Percentiles rank a stretch among this genome's conserved stretches.
Evolutionary conservation across 306 rosid genomes (phyloP).

Genomic region (Lathyrus oleraceus): DNA sequence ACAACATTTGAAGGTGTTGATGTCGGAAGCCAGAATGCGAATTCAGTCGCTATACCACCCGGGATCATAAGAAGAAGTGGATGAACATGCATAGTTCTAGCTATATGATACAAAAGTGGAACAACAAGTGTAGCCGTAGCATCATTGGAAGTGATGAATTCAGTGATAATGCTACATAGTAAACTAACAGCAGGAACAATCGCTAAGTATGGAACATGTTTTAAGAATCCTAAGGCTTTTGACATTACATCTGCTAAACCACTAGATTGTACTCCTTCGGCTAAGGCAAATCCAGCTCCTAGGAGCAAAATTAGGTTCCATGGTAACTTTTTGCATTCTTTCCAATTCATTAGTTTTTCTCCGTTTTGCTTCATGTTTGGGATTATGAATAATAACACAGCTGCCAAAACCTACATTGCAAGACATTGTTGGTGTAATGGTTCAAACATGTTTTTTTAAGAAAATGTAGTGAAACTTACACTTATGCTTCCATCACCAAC

Average conservation of each 20-base stretch:
- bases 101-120: conserved; percentile 69
- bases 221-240: conserved; percentile 54
- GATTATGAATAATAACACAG: conserved; percentile 74
- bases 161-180: conserved; percentile 68
- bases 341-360: conserved; percentile 89
- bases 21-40: conserved; percentile 78
- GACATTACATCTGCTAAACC: conserved; percentile 74
- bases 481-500: conserved; percentile 90
- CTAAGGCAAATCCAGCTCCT: conserved; percentile 92
- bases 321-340: conserved; percentile 84
- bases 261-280: conserved; percentile 76
- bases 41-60: conserved; percentile 77
- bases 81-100: conserved; percentile 63
- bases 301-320: conserved; percentile 79
- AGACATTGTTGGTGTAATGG: too few relatives aligned
- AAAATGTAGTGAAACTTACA: conserved; percentile 16
- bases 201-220: conserved; percentile 62
- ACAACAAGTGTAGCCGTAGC: conserved; percentile 77
- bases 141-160: conserved; percentile 78
- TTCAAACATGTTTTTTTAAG: too few relatives aligned
- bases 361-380: conserved; percentile 77
- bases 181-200: conserved; percentile 72
- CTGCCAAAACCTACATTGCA: conserved; percentile 66
- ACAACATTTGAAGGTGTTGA: conserved; percentile 81
- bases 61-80: conserved; percentile 85